Percentiles rank a stretch among this genome's conserved stretches.
phyloP scores from a whole-genome alignment of 257 asterid genomes.

The Thymus quinquecostatus region DNA sequence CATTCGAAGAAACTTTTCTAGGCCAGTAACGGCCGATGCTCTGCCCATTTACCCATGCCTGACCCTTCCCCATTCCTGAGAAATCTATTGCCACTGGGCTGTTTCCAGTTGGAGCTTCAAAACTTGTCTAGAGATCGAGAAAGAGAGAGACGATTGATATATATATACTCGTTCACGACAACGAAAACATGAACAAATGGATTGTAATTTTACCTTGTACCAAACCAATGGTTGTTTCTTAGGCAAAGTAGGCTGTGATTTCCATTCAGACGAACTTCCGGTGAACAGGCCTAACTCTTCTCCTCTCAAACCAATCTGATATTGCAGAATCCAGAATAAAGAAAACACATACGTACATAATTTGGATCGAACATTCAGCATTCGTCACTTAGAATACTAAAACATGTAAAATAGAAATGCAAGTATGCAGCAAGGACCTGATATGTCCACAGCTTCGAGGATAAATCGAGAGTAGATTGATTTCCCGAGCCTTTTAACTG shows the following conservation, averaged over 20 bases:
- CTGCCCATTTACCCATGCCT: slow-evolving; percentile 91
- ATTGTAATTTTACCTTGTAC: slow-evolving; percentile 73
- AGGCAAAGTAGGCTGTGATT: slow-evolving; percentile 58
- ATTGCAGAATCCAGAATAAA: slow-evolving; percentile 4
- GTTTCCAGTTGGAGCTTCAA: slow-evolving; percentile 68
- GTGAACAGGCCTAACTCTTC: slow-evolving; percentile 61
- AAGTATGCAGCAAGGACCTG: slow-evolving; percentile 49
- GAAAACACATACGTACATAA: background rate
- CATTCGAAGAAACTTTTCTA: slow-evolving; percentile 42
- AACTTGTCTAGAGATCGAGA: slow-evolving; percentile 47
- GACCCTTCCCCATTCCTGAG: slow-evolving; percentile 80
- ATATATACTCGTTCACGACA: background rate
- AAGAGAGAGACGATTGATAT: background rate
- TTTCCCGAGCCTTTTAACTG: slow-evolving; percentile 49
- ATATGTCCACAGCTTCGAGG: slow-evolving; percentile 69
- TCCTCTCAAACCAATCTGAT: slow-evolving; percentile 84
- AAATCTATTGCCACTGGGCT: slow-evolving; percentile 76
- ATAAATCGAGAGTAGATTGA: slow-evolving; percentile 61
- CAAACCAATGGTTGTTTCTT: slow-evolving; percentile 72
- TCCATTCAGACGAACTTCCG: slow-evolving; percentile 72
- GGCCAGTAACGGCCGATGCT: slow-evolving; percentile 97
- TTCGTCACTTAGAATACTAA: background rate
- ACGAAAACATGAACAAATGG: too few relatives aligned
- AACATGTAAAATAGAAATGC: background rate
- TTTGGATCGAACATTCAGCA: background rate